A percentile compares a stretch with the other conserved stretches of the same genome.
These are phyloP conservation scores for Fraxinus quadrangulata DNA, from an alignment of 257 asterid species.

Conservation along the genomic window DNA sequence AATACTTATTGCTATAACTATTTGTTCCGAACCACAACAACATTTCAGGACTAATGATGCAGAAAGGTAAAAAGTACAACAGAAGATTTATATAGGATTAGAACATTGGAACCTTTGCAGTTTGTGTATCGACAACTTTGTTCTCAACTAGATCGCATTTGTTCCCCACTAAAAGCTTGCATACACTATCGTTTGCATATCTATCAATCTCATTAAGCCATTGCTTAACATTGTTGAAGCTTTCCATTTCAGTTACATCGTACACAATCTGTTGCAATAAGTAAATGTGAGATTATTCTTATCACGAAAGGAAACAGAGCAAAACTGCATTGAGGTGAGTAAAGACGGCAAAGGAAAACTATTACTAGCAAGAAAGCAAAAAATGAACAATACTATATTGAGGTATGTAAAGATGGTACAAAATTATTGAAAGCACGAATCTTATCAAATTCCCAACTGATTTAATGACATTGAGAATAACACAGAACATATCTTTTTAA, in stretches of 20 bases:
- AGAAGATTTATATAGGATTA: neutral
- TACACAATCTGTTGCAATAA: slow-evolving; percentile 68
- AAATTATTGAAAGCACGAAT: neutral
- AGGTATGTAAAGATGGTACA: neutral
- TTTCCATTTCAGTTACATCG: slow-evolving; percentile 97
- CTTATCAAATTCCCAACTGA: neutral
- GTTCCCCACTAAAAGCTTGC: slow-evolving; percentile 97
- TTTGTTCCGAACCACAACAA: too few relatives aligned
- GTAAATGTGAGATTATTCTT: slow-evolving; percentile 25
- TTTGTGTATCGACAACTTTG: slow-evolving; percentile 86
- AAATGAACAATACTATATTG: slow-evolving; percentile 10
- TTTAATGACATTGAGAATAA: neutral
- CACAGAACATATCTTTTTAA: neutral
- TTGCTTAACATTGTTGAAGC: slow-evolving; percentile 97
- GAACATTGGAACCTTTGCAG: slow-evolving; percentile 61
- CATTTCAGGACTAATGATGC: too few relatives aligned
- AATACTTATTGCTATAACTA: too few relatives aligned
- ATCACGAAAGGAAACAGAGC: neutral
- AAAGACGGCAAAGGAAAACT: neutral
- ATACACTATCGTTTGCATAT: slow-evolving; percentile 93
- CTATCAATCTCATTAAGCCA: slow-evolving; percentile 96
- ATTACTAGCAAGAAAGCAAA: neutral
- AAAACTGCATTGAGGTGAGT: neutral
- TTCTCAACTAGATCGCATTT: slow-evolving; percentile 90
- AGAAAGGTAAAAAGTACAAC: too few relatives aligned